Evolutionary conservation across 2,329 filamentous ascomycete genomes (phyloP), one percentile per base, ranked within the genome.

Genomic region (Aspergillus intermedius): DNA sequence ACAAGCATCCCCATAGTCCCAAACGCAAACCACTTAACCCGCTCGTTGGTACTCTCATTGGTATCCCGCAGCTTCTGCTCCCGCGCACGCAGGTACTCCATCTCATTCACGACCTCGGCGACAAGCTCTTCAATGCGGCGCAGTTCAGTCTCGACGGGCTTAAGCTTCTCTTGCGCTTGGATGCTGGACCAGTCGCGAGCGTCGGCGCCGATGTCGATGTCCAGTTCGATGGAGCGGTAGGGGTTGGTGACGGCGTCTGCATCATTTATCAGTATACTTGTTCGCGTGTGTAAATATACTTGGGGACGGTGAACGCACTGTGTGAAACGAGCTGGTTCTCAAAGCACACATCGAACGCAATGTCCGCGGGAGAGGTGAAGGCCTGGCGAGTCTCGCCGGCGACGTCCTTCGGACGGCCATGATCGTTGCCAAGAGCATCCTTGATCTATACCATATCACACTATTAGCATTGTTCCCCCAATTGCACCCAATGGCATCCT

Each of bases 41-140:
- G 83, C 74, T 87, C 93, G 75, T 98, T 98, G 58, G 93, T 98
- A 78, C 91, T 97, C 84, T 98, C 93, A 73, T 98, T 98, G 60
- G 93, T 98, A 75, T 98, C 91, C 69, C 93, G 81, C 61, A 98
- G 80, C 77, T 89, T 95, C 81, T 95, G 90, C 78, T 98, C 93
- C 61, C 93, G 82, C 35, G 72, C 63, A 57, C 93, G 82, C 61
- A 98, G 81, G 74, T 97, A 98, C 57, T 97, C 91, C 91, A 98
- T 95, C 79, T 97, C 91, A 54, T 73, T 73, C 44, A 96, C 91
- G 55, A 97, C 83, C 75, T 97, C 91, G 57, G 77, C 79, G 35
- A 95, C 87, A 66, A 91, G 80, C 74, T 96, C 93, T 70, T 95
- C 90, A 64, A 97, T 87, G 59, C 90, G 84, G 63, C 91, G 85